Evolutionary conservation across 2,329 filamentous ascomycete species (phyloP).

Genomic region (Teratosphaeria nubilosa): DNA sequence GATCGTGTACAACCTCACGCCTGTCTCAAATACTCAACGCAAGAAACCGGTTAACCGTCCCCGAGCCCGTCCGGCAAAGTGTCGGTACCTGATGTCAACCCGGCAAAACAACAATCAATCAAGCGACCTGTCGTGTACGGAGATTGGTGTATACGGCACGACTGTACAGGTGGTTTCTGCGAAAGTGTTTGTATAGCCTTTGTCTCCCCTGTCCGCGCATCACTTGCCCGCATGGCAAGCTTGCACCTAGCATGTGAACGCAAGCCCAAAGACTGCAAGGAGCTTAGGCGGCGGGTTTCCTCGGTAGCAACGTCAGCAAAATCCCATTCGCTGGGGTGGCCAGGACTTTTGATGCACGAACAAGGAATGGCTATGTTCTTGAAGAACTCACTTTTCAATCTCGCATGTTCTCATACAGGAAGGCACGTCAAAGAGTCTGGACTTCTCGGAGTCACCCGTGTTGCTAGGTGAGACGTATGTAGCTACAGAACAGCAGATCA

Average conservation of each 20-base stretch:
- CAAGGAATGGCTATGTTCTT: not conserved
- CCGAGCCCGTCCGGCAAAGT: not conserved
- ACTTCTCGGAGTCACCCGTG: not conserved
- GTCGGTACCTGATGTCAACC: not conserved
- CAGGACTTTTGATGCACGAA: not conserved
- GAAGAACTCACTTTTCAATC: not conserved
- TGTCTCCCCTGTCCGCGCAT: not conserved
- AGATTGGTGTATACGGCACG: not conserved
- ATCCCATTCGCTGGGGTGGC: not conserved
- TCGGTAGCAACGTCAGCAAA: not conserved
- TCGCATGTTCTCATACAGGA: not conserved
- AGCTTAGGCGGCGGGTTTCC: not conserved
- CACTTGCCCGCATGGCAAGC: not conserved
- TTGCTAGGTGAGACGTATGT: not conserved
- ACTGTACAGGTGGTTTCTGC: too few species aligned
- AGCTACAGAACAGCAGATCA: not conserved
- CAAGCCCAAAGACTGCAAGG: not conserved
- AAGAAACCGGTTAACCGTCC: not conserved
- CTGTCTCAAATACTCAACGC: not conserved
- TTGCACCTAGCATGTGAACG: not conserved
- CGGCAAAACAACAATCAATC: not conserved
- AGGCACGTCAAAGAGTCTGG: not conserved
- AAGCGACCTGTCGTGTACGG: not conserved
- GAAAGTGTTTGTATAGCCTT: too few species aligned
- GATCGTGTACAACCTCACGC: conserved; percentile 1